phyloP scores from a whole-genome alignment of 2,329 filamentous ascomycete genomes.

The Fusarium bulbicola region DNA sequence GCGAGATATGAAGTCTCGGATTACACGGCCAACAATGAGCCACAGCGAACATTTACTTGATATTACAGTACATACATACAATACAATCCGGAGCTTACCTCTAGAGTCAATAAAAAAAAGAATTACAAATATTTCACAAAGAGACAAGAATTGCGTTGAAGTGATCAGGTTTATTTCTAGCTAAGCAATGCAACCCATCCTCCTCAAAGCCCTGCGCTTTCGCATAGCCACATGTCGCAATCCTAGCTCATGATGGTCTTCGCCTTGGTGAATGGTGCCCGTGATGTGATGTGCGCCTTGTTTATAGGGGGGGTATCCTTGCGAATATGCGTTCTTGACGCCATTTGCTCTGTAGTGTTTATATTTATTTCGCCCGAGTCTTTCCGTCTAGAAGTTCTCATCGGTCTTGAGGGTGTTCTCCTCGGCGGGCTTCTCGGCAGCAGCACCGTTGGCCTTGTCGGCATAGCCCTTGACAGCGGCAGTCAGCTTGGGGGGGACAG shows the following conservation, averaged over 20 bases:
- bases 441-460: slow-evolving; percentile 25
- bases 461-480: slow-evolving; percentile 39
- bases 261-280: slow-evolving; percentile 9
- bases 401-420: slow-evolving; percentile 29
- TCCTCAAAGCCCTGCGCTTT: not conserved
- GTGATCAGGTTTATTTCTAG: slow-evolving; percentile 15
- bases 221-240: not conserved
- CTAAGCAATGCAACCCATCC: not conserved
- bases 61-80: not conserved
- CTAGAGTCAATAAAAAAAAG: not conserved
- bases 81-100: not conserved
- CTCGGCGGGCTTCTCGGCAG: slow-evolving; percentile 17
- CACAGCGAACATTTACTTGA: slow-evolving; percentile 37
- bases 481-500: slow-evolving; percentile 47
- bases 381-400: slow-evolving; percentile 29
- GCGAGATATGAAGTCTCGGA: slow-evolving; percentile 25
- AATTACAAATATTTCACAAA: not conserved
- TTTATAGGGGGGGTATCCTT: slow-evolving; percentile 34
- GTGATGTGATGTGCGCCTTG: slow-evolving; percentile 4
- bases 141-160: not conserved
- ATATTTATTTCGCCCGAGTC: not conserved
- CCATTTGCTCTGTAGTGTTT: slow-evolving; percentile 6
- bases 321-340: slow-evolving; percentile 19
- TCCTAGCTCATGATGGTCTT: not conserved
- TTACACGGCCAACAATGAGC: slow-evolving; percentile 30